These are phyloP conservation scores for Yamadazyma dushanensis DNA, from an alignment of 1,139 yeast genomes.

Conservation along the genomic window DNA sequence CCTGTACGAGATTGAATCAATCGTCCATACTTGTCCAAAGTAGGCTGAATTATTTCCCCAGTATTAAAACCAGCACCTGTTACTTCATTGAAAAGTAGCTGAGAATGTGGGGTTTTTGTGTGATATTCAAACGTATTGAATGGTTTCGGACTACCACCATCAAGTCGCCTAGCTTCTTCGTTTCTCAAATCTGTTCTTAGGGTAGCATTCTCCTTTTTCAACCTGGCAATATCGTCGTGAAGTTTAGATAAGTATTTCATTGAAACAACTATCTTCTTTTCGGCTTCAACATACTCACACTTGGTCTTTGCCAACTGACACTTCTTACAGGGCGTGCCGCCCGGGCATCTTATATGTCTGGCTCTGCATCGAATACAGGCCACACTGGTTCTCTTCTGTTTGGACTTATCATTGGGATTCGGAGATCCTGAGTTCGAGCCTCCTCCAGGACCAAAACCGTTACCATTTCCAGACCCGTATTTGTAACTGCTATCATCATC, in stretches of 20 bases:
- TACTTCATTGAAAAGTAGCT: slow-evolving; percentile 14
- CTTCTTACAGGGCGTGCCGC: slow-evolving; percentile 73
- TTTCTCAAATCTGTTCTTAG: slow-evolving; percentile 48
- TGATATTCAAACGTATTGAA: slow-evolving; percentile 17
- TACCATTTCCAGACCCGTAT: too few relatives aligned
- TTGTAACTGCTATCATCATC: too few relatives aligned
- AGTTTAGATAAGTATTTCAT: slow-evolving; percentile 68
- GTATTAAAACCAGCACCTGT: slow-evolving; percentile 14
- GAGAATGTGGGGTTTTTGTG: slow-evolving; percentile 16
- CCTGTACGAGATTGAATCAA: slow-evolving; percentile 73
- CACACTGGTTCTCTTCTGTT: slow-evolving; percentile 35
- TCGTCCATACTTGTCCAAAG: slow-evolving; percentile 68
- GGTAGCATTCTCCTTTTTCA: slow-evolving; percentile 54
- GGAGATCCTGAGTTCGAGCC: slow-evolving; percentile 25
- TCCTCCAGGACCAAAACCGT: too few relatives aligned
- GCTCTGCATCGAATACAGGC: slow-evolving; percentile 73
- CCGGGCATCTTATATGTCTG: slow-evolving; percentile 79
- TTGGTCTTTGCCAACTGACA: slow-evolving; percentile 58
- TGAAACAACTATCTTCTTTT: slow-evolving; percentile 74
- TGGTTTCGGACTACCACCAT: slow-evolving; percentile 11
- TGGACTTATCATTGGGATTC: slow-evolving; percentile 6
- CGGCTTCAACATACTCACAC: slow-evolving; percentile 79
- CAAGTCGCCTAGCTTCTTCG: slow-evolving; percentile 20
- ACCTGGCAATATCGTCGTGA: slow-evolving; percentile 63
- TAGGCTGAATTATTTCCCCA: slow-evolving; percentile 59